These are phyloP conservation scores for Ceratocystis alfenasii DNA, from an alignment of 2,329 filamentous ascomycete genomes.

Conservation along the genomic window DNA sequence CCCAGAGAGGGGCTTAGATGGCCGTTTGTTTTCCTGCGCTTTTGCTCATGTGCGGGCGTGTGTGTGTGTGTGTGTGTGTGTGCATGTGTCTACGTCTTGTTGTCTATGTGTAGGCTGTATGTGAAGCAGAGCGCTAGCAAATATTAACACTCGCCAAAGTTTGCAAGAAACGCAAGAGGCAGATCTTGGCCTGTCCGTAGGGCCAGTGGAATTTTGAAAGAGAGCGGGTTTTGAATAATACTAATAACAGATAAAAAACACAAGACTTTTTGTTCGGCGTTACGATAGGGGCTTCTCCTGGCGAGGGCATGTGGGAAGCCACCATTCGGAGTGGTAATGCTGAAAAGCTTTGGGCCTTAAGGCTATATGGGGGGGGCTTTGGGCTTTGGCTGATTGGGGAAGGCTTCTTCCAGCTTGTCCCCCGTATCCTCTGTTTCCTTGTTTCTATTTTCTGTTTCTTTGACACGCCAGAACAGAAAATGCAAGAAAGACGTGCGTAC, in stretches of 20 bases:
- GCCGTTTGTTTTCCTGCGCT: too few species aligned
- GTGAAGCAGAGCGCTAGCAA: not conserved
- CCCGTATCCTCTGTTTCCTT: not conserved
- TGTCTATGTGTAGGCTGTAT: too few species aligned
- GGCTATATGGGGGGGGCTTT: not conserved
- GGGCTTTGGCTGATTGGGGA: not conserved
- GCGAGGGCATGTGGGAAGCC: not conserved
- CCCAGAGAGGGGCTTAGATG: too few species aligned
- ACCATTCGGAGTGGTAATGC: not conserved
- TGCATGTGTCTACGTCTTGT: too few species aligned
- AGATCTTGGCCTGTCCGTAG: not conserved
- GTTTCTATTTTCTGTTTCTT: not conserved
- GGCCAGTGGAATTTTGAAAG: not conserved
- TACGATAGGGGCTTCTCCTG: not conserved
- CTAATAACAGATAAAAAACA: not conserved
- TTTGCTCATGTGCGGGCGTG: too few species aligned
- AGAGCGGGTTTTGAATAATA: not conserved
- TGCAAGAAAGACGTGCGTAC: not conserved
- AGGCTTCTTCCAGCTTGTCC: not conserved
- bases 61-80: too few species aligned
- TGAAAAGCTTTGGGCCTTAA: not conserved
- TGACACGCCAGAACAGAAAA: not conserved
- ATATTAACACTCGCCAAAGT: not conserved
- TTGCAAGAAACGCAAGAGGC: not conserved
- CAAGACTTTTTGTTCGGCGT: not conserved